phyloP scores from a whole-genome alignment of 208 protist genomes.

The Crithidia bombi region DNA sequence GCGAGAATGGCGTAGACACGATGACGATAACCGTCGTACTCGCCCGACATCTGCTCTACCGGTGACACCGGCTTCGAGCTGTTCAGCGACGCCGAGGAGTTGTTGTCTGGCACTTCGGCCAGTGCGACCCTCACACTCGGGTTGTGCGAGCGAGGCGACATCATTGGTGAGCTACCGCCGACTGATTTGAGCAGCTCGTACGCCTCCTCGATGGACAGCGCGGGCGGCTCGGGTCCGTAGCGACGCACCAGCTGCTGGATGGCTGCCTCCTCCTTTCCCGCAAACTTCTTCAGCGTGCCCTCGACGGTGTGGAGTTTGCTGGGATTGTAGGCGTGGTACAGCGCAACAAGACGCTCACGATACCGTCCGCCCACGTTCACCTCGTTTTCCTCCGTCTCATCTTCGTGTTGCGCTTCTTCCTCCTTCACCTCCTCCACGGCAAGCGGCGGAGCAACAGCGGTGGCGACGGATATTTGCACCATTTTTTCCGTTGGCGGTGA shows the following conservation, averaged over 20 bases:
- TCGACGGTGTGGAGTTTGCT: constrained; percentile 54
- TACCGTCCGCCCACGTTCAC: constrained; percentile 16
- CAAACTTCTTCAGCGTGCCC: constrained; percentile 46
- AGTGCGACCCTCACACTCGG: not conserved
- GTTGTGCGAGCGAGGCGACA: constrained; percentile 15
- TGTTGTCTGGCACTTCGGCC: not conserved
- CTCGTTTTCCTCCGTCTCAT: not conserved
- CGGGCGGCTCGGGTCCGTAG: constrained; percentile 57
- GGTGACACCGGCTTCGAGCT: constrained; percentile 7
- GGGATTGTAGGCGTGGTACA: constrained; percentile 64
- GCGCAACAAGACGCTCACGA: constrained; percentile 46
- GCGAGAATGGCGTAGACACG: constrained; percentile 35
- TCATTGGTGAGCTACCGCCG: not conserved
- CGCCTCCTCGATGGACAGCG: constrained; percentile 11
- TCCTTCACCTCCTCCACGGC: not conserved
- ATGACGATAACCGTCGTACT: constrained; percentile 17
- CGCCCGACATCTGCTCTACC: not conserved
- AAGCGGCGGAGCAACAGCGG: not conserved
- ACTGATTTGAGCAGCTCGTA: constrained; percentile 7
- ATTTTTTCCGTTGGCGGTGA: not conserved
- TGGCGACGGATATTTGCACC: not conserved
- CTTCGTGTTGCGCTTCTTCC: not conserved
- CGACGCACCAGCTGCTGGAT: constrained; percentile 54
- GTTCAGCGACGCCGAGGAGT: not conserved
- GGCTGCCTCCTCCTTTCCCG: constrained; percentile 58